Evolutionary conservation across 345 rosid genomes (phyloP).

Genomic region (Garcia nutans): DNA sequence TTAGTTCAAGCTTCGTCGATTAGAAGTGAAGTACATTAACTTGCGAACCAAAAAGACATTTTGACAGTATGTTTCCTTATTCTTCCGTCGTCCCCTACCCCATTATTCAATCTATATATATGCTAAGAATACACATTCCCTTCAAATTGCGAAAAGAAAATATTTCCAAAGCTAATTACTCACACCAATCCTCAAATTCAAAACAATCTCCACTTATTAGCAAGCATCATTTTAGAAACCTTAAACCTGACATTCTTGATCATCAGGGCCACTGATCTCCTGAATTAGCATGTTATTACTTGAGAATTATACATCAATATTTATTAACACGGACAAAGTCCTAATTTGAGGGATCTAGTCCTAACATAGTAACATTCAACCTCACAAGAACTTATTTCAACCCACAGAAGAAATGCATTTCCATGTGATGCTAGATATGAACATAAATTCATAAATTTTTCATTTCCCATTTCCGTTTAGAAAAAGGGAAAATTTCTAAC

Average conservation of each 20-base stretch:
- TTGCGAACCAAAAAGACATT: too few relatives aligned
- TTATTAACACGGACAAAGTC: too few relatives aligned
- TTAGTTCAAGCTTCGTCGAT: too few relatives aligned
- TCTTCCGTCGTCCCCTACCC: background rate
- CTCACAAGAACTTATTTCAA: background rate
- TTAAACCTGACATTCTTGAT: conserved; percentile 1
- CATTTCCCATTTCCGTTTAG: background rate
- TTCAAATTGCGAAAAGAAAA: background rate
- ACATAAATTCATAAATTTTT: background rate
- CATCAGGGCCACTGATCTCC: background rate
- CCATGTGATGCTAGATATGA: background rate
- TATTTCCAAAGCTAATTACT: background rate
- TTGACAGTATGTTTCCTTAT: background rate
- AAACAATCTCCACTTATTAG: background rate
- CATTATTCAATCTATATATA: background rate
- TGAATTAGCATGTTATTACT: background rate
- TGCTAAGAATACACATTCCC: background rate
- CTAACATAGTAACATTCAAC: too few relatives aligned
- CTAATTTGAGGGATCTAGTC: too few relatives aligned
- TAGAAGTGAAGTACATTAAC: too few relatives aligned
- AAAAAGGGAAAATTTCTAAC: background rate
- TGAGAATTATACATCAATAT: too few relatives aligned
- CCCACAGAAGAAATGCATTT: background rate
- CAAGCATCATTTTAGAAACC: background rate
- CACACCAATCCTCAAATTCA: background rate